Conservation (phyloP, 2,329 filamentous ascomycete genomes). For the Plectosphaerella cucumerina region DNA sequence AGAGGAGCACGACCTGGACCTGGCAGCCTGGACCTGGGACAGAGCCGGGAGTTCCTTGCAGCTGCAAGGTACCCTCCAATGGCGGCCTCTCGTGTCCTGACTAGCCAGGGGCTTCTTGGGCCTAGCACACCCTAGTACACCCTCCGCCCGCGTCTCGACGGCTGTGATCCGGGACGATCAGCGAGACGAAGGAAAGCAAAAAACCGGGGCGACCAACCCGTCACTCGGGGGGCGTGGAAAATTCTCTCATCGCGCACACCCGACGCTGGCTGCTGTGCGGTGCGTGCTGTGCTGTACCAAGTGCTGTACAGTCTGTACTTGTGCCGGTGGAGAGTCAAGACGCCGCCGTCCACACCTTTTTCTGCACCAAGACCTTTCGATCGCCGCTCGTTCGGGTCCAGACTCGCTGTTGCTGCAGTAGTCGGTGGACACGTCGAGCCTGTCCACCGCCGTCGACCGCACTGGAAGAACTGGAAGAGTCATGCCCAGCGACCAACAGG, state of each 20-base stretch:
- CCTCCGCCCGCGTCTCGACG: conserved; percentile 1
- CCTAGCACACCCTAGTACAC: conserved; percentile 3
- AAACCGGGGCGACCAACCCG: background rate
- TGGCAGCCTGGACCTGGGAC: no score
- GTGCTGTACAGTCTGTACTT: no score
- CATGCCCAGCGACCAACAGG: background rate
- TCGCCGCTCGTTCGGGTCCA: background rate
- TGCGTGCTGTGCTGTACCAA: no score
- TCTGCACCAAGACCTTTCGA: background rate
- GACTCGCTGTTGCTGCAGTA: conserved; percentile 8
- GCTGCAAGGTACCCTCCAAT: conserved; percentile 14
- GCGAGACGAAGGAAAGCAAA: background rate
- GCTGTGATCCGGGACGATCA: conserved; percentile 15
- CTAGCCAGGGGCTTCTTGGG: conserved; percentile 5
- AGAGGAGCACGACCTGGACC: background rate
- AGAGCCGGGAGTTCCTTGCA: conserved; percentile 9
- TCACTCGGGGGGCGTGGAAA: background rate
- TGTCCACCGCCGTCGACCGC: background rate
- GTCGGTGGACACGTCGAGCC: conserved; percentile 4
- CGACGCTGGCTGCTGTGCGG: no score
- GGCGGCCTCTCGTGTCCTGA: background rate
- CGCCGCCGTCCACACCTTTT: no score
- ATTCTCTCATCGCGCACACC: conserved; percentile 2
- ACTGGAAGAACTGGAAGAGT: no score
- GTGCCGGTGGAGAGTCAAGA: no score